Evolutionary conservation across 192 early-diverging fungal genomes (phyloP).

Genomic region (Geranomyces variabilis): DNA sequence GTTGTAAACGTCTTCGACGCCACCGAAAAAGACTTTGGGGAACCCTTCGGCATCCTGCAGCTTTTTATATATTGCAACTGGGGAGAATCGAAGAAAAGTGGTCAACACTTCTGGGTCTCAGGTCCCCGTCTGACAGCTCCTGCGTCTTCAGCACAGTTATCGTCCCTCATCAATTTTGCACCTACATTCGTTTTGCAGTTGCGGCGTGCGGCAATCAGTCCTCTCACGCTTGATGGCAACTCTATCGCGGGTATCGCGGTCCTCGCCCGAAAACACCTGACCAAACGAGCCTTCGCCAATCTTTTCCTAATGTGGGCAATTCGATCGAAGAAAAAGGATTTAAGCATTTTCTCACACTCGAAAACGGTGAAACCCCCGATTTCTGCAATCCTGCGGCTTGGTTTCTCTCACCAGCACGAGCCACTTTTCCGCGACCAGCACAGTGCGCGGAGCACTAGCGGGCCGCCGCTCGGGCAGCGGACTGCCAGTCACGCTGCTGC

Average conservation of each 20-base stretch:
- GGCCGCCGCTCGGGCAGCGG: too few relatives aligned
- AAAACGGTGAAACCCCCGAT: too few relatives aligned
- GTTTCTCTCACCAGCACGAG: too few relatives aligned
- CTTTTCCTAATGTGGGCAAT: constrained; percentile 39
- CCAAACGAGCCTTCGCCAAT: constrained; percentile 53
- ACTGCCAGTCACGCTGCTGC: too few relatives aligned
- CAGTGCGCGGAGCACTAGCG: too few relatives aligned
- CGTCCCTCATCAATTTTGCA: too few relatives aligned
- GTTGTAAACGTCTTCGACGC: constrained; percentile 44
- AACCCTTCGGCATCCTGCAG: constrained; percentile 38
- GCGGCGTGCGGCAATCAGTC: not conserved
- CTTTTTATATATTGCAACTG: constrained; percentile 33
- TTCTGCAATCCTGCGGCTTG: too few relatives aligned
- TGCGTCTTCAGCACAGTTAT: too few relatives aligned
- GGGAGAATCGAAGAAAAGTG: not conserved
- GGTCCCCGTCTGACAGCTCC: not conserved
- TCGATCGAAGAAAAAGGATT: too few relatives aligned
- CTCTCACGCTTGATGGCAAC: constrained; percentile 52
- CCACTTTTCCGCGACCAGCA: too few relatives aligned
- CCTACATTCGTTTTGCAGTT: constrained; percentile 30
- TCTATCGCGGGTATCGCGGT: constrained; percentile 30
- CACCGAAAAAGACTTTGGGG: constrained; percentile 38
- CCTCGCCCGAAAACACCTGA: constrained; percentile 47
- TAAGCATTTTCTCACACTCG: too few relatives aligned
- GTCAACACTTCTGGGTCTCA: not conserved